Evolutionary conservation across 2,329 filamentous ascomycete genomes (phyloP).

Genomic region (Epichloe gansuensis): DNA sequence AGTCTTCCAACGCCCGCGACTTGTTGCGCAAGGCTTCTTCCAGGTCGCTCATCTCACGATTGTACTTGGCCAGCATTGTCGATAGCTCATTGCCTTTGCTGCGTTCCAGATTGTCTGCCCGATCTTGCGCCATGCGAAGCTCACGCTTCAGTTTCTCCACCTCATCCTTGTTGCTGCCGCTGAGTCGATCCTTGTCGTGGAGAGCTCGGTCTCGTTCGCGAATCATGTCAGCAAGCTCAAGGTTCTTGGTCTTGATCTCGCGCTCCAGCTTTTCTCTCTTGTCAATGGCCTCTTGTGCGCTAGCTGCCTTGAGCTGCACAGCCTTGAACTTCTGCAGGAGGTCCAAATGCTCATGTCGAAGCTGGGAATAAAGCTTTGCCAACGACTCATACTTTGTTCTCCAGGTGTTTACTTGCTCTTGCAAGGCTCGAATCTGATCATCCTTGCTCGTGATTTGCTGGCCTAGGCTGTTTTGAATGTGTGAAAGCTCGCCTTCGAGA

Average conservation of each 20-base stretch:
- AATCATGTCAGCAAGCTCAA: slow-evolving; percentile 98
- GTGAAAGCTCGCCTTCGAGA: slow-evolving; percentile 71
- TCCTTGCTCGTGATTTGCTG: slow-evolving; percentile 84
- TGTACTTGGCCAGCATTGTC: slow-evolving; percentile 88
- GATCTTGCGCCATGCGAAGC: slow-evolving; percentile 79
- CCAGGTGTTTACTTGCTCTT: slow-evolving; percentile 98
- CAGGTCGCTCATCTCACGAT: slow-evolving; percentile 90
- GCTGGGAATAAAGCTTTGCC: slow-evolving; percentile 92
- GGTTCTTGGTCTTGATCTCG: slow-evolving; percentile 97
- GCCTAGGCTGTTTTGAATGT: slow-evolving; percentile 70
- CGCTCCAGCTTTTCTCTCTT: slow-evolving; percentile 88
- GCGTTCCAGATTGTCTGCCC: slow-evolving; percentile 81
- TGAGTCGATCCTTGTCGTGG: slow-evolving; percentile 82
- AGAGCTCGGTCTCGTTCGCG: slow-evolving; percentile 85
- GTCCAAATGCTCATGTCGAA: slow-evolving; percentile 89
- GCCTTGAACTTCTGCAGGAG: slow-evolving; percentile 92
- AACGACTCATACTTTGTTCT: slow-evolving; percentile 91
- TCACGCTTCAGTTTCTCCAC: slow-evolving; percentile 90
- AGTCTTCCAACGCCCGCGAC: slow-evolving; percentile 72
- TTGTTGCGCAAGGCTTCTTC: slow-evolving; percentile 87
- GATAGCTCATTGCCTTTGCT: slow-evolving; percentile 93
- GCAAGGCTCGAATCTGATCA: slow-evolving; percentile 81
- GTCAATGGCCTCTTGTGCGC: slow-evolving; percentile 93
- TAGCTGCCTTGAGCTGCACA: slow-evolving; percentile 91
- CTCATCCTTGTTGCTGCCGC: slow-evolving; percentile 81